A percentile compares a stretch with the other conserved stretches of the same genome.
Conservation (phyloP, 306 rosid species). For the Prunus davidiana region DNA sequence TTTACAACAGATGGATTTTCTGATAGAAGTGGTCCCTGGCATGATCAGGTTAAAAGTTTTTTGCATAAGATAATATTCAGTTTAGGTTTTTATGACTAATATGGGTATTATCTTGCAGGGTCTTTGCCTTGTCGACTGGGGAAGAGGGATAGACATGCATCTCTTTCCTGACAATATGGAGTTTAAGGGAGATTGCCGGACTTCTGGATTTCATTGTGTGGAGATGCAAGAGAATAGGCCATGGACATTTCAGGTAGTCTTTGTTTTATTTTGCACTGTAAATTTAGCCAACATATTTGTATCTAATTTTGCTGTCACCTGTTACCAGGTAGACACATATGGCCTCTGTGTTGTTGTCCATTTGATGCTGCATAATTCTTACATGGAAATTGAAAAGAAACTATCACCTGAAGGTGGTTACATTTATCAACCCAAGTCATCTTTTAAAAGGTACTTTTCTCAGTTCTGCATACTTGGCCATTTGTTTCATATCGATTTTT, state of each 20-base stretch:
- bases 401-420: constrained; percentile 53
- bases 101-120: constrained; percentile 6
- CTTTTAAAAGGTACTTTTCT: constrained; percentile 63
- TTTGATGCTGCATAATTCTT: constrained; percentile 72
- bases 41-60: constrained; percentile 55
- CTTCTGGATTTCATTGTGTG: constrained; percentile 91
- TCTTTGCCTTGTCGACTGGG: constrained; percentile 61
- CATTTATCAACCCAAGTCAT: constrained; percentile 56
- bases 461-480: not conserved
- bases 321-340: constrained; percentile 68
- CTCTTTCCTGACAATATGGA: constrained; percentile 65
- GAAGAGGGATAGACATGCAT: constrained; percentile 81
- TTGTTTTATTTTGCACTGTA: constrained; percentile 12
- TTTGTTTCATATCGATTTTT: not conserved
- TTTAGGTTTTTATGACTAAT: constrained; percentile 7
- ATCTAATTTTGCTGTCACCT: constrained; percentile 14
- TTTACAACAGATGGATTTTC: constrained; percentile 51
- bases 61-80: not conserved
- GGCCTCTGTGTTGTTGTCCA: constrained; percentile 80
- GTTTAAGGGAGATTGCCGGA: constrained; percentile 77
- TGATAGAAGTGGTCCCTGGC: constrained; percentile 72
- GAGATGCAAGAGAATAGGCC: constrained; percentile 81
- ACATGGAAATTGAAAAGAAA: constrained; percentile 76
- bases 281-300: constrained; percentile 13
- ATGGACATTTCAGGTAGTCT: constrained; percentile 82